A percentile compares a stretch with the other conserved stretches of the same genome.
Conservation (phyloP, 2,329 filamentous ascomycete species). For the Elsinoe batatas region DNA sequence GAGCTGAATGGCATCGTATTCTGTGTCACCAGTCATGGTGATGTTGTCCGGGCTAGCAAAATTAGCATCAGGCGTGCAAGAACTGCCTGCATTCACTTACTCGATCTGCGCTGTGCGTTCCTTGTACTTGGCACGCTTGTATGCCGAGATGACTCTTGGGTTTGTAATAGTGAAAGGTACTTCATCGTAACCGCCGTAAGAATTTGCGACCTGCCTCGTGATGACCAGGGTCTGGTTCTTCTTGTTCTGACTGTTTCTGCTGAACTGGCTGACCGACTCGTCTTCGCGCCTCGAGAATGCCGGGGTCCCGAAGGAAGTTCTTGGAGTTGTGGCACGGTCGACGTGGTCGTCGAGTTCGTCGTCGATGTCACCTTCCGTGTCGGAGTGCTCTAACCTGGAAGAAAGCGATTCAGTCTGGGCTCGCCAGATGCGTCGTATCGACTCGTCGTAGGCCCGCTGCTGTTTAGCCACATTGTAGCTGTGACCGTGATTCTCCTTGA, state of each 20-base stretch:
- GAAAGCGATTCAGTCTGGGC: conserved; percentile 71
- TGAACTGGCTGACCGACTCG: conserved; percentile 54
- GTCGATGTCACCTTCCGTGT: conserved; percentile 56
- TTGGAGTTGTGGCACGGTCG: conserved; percentile 47
- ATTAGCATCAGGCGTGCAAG: neutral
- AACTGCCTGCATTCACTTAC: conserved; percentile 38
- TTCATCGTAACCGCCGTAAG: conserved; percentile 39
- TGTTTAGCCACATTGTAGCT: conserved; percentile 96
- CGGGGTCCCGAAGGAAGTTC: conserved; percentile 56
- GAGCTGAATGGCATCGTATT: conserved; percentile 53
- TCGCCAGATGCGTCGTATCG: conserved; percentile 87
- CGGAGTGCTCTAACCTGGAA: conserved; percentile 63
- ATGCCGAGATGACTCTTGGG: conserved; percentile 78
- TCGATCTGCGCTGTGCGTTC: conserved; percentile 63
- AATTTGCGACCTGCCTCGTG: conserved; percentile 54
- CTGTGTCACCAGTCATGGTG: conserved; percentile 55
- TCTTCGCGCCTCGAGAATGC: conserved; percentile 53
- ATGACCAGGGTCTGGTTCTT: conserved; percentile 64
- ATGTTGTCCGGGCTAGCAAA: conserved; percentile 46
- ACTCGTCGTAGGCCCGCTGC: conserved; percentile 82
- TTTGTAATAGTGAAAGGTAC: conserved; percentile 38
- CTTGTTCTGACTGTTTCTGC: conserved; percentile 40
- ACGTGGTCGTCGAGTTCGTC: conserved; percentile 38
- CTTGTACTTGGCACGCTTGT: conserved; percentile 66
- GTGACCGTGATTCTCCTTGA: conserved; percentile 67